Conservation (phyloP, 2,329 filamentous ascomycete species). For the Fusarium torulosum region DNA sequence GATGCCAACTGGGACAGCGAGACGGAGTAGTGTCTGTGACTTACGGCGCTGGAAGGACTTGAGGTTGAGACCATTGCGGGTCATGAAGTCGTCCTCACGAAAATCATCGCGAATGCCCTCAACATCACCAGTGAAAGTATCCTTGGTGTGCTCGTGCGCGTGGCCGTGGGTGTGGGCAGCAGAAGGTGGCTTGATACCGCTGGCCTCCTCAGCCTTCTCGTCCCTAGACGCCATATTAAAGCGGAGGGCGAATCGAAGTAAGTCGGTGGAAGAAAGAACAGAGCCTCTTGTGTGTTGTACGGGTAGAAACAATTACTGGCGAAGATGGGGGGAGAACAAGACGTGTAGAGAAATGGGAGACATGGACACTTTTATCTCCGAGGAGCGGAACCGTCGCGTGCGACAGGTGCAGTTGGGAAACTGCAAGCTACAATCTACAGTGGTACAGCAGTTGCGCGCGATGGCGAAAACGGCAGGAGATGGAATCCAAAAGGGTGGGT, state of each 20-base stretch:
- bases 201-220: slow-evolving; percentile 39
- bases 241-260: neutral
- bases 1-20: neutral
- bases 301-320: slow-evolving; percentile 1
- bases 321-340: neutral
- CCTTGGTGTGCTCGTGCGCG: slow-evolving; percentile 28
- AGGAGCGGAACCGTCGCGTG: neutral
- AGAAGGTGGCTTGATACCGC: slow-evolving; percentile 33
- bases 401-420: neutral
- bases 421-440: neutral
- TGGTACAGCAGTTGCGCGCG: slow-evolving; percentile 11
- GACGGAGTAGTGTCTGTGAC: neutral
- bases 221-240: slow-evolving; percentile 41
- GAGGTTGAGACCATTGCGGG: slow-evolving; percentile 48
- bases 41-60: slow-evolving; percentile 43
- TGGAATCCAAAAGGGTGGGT: neutral
- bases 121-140: neutral
- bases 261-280: neutral
- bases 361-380: slow-evolving; percentile 31
- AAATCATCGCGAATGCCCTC: slow-evolving; percentile 38
- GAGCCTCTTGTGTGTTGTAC: neutral
- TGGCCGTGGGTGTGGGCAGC: neutral
- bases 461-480: slow-evolving; percentile 47
- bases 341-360: slow-evolving; percentile 4
- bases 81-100: slow-evolving; percentile 47